Base-by-base conservation (phyloP, 2,329 filamentous ascomycete species). In the Diaporthe sp. region DNA sequence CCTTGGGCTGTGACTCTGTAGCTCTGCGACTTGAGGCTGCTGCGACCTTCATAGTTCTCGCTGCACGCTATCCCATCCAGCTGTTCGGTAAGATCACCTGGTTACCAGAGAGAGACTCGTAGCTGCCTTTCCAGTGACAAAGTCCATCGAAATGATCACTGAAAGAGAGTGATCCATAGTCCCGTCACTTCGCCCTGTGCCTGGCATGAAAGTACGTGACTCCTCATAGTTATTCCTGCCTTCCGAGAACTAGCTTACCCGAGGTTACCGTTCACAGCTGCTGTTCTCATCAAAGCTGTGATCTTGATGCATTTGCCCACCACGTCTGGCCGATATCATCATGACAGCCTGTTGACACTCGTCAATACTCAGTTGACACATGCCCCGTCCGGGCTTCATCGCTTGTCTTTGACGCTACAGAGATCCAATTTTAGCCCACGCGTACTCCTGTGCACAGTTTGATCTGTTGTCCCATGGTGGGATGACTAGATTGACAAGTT, bases 241-340 rank as follows among this genome's bases (percentile, higher is more conserved):
- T 34, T 34, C 28, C 3, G 19, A 1, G 1, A 8, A 15, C 2
- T 17, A 9, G 28, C 17, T 0, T 1, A 4, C 6, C 6, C 2
- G 6, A 2, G 7, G 1, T 2, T 15, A 7, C 58, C 12, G 12
- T 17, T 25, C 7, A 0, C 0, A 25, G 12, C 2, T 1, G 22
- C 22, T 17, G 12, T 25, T 42, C 22, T 39, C 3, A 9, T 42
- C 34, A 17, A 7, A 2, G 7, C 2, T 17, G 2, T 44, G 13
- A 1, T 10, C n/a, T 42, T 39, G 9, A 9, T 9, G 12, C 9
- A 17, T 42, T 15, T 6, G 37, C 28, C 4, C 7, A 28, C 15
- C 58, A 42, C 4, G 0, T 19, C 39, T 25, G 7, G 37, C 13
- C n/a, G 13, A 9, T 13, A 5, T 28, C 37, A 7, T 19, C 10